Evolutionary conservation across 345 rosid genomes (phyloP), one percentile per base, ranked within the genome.

Genomic region (Alliaria petiolata): DNA sequence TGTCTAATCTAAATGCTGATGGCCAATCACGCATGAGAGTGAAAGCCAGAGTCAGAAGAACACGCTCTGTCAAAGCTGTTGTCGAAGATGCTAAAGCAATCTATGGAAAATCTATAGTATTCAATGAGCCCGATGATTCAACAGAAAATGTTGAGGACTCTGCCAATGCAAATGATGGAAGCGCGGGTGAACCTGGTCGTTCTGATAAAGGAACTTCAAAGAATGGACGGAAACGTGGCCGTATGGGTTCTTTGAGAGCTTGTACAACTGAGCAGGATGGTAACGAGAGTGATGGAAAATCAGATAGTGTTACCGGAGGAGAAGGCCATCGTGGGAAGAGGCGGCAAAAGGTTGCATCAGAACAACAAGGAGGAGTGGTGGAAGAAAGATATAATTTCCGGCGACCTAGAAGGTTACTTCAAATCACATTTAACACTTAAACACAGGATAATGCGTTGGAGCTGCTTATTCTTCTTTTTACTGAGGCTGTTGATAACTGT

Each of bases 11-110:
- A 58, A 34, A 77, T 40, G 85, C 76, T 44, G 79, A 39, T 63
- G 85, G 85, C 57, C 85, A 74, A 76, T 67, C 82, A 72, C 84
- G 39, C 22, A 74, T 68, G 78, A 84, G 83, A 75, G 83, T 86
- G 77, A 83, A 77, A 78, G 55, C 85, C 28, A 84, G 84, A 77
- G 71, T 82, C 55, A 79, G 73, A 66, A 86, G 93, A 80, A 85
- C 88, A 25, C 89, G 85, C 40, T 73, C 96, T 56, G 85, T 91
- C 61, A 95, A 91, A 82, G 90, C 79, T 40, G 91, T 85, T 79
- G 95, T 89, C 3, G 80, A 83, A 70, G 99, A 91, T 51, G 95
- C 88, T 4, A 84, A 87, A 70, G 83, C 83, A 55, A 71, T 91
- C 57, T 81, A 85, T 71, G 97, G 95, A 55, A 83, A 81, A 61